Evolutionary conservation across 2,329 filamentous ascomycete species (phyloP).

Genomic region (Pseudovirgaria hyperparasitica): DNA sequence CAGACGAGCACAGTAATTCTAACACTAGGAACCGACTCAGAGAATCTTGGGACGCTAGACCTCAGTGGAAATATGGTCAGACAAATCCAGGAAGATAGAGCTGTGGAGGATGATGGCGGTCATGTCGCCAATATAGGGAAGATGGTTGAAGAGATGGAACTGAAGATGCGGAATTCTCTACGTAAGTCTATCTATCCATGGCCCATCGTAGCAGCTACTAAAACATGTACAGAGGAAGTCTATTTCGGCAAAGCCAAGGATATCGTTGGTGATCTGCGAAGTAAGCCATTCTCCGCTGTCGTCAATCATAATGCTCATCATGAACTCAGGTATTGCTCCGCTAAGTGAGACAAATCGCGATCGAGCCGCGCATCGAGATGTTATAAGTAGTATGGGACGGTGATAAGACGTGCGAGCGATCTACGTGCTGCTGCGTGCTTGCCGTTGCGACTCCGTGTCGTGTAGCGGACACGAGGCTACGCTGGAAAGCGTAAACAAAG

Average conservation of each 20-base stretch:
- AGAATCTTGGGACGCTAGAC: conserved; percentile 71
- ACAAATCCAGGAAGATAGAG: conserved; percentile 84
- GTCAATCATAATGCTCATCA: conserved; percentile 9
- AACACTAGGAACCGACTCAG: conserved; percentile 58
- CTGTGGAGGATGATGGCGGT: conserved; percentile 78
- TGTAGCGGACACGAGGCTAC: too few relatives aligned
- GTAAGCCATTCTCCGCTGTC: conserved; percentile 30
- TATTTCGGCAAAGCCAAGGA: conserved; percentile 99
- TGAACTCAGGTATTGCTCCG: conserved; percentile 48
- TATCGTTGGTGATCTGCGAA: conserved; percentile 88
- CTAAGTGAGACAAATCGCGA: conserved; percentile 78
- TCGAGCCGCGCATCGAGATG: conserved; percentile 72
- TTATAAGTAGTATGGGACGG: conserved; percentile 50
- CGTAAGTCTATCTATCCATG: conserved; percentile 32
- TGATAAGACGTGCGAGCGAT: too few relatives aligned
- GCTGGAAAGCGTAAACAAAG: too few relatives aligned
- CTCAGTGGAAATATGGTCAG: conserved; percentile 96
- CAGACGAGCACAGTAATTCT: conserved; percentile 95
- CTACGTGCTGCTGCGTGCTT: too few relatives aligned
- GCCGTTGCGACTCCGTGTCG: too few relatives aligned
- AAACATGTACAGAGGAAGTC: conserved; percentile 56
- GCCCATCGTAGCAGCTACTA: conserved; percentile 4
- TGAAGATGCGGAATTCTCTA: conserved; percentile 96
- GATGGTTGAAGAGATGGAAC: conserved; percentile 97
- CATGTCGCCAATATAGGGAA: conserved; percentile 89